phyloP scores from a whole-genome alignment of 306 rosid species.

The Pyrus communis region DNA sequence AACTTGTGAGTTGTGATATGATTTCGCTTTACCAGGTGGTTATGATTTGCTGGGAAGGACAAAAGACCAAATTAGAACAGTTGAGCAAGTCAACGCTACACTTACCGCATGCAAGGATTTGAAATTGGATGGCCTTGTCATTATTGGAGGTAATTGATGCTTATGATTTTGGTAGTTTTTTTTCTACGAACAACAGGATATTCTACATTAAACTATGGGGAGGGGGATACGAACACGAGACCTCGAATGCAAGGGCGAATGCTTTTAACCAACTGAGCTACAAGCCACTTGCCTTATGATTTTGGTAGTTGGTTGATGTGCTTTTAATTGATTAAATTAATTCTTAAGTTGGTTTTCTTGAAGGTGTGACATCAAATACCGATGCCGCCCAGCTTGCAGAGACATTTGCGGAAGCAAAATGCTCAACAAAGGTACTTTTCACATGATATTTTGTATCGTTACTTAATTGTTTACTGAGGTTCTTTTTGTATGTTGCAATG shows the following conservation, averaged over 20 bases:
- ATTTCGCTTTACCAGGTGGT: constrained; percentile 57
- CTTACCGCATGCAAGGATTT: constrained; percentile 66
- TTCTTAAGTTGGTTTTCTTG: constrained; percentile 10
- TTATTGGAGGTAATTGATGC: constrained; percentile 70
- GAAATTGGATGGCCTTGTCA: constrained; percentile 92
- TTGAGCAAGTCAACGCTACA: constrained; percentile 89
- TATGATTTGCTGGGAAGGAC: constrained; percentile 97
- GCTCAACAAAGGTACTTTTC: constrained; percentile 68
- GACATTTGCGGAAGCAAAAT: constrained; percentile 86
- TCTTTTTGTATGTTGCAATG: background rate
- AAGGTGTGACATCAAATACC: constrained; percentile 94
- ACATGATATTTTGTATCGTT: background rate
- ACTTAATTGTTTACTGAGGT: too few species aligned
- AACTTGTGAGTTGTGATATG: constrained; percentile 9
- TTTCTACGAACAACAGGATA: too few species aligned
- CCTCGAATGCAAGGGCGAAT: too few species aligned
- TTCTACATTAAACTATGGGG: too few species aligned
- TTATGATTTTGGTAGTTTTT: background rate
- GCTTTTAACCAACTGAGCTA: too few species aligned
- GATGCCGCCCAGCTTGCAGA: constrained; percentile 99
- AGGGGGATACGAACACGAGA: too few species aligned
- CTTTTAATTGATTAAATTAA: background rate
- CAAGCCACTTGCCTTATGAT: background rate
- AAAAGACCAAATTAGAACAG: constrained; percentile 90
- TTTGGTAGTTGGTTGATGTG: background rate